Base-by-base conservation (phyloP, 495 filamentous ascomycete species). In the Neurospora sp. region DNA sequence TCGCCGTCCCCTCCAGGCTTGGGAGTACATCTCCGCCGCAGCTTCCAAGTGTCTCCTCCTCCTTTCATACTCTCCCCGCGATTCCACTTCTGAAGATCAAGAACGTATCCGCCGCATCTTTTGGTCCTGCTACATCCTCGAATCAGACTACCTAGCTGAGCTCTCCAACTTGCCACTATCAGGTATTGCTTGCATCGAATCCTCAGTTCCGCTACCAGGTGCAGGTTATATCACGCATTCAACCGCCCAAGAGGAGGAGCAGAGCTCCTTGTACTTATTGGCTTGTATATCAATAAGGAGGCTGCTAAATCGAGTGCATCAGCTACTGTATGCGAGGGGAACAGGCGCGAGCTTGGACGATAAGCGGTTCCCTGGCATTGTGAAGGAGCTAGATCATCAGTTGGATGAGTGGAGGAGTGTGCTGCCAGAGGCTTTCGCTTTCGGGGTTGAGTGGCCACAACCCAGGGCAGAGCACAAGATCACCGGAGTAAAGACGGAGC, bases 51-150 rank as follows among this genome's bases (percentile, higher is more conserved):
- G 83, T 38, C 78, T 82, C n/a, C 78, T 82, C 6, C 76, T 85
- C 2, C 68, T 84, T 38, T 81, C 79, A 11, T 78, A 81, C 42
- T 74, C 73, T 0, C 73, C 74, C 1, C 39, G 39, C 5, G 74
- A 75, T 31, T 71, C 75, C 11, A 77, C 74, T 9, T 42, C 77
- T 0, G 77, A 83, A 70, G 79, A 83, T 44, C 73, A 77, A 42
- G 83, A 86, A 75, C 81, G 83, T 35, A 79, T 85, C 31, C 77
- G 80, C 7, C 77, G 84, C 8, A 85, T 86, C 31, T 86, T 86
- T 71, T 86, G 84, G 83, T 82, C 83, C 0, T 84, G 83, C 70
- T 86, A 84, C 73, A 82, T 86, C 20, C 79, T 86, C 10, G 84
- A 86, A 70, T 83, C 80, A 4, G 77, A 78, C 42, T 78, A 78